Base-by-base conservation (phyloP, 78 protist genomes). In the Polysphondylium violaceum region DNA sequence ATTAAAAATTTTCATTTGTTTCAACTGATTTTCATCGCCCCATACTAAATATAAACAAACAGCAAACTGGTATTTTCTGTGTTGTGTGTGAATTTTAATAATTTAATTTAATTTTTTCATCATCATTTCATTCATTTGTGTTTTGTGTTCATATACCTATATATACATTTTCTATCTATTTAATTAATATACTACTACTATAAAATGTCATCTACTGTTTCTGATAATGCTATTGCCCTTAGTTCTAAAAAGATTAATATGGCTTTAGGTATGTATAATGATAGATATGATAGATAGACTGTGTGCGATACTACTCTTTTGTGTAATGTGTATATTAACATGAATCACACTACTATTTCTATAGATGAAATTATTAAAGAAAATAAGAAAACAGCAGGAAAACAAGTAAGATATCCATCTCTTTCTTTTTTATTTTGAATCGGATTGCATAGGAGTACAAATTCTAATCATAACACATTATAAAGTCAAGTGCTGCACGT, bases 201-300 rank as follows among this genome's bases (percentile, higher is more conserved):
- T 14, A 65, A 65, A 38, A 65, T 65, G 73, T 65, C 73, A 65
- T 12, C 51, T 7, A 19, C 51, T 29, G 55, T 38, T 38, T 65
- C 73, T 38, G 73, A 65, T 65, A 43, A n/a, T 11, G 73, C 33
- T 65, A 65, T 65, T 65, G 73, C 73, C 40, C 50, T 65, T n/a
- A 65, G 55, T 7, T 65, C 73, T 38, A 65, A 65, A 29, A 65
- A 51, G 40, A 65, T 65, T 65, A 65, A 65, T 21, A 65, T 65
- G 73, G 73, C 73, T 65, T 65, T 65, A 65, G 73, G 73, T 65
- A 65, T 65, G 40, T 65, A 65, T 65, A 38, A 29, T 61, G 1
- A 14, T 14, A 14, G 7, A 47, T 47, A 47, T 14, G 7, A 47
- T 47, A 47, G 53, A 47, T 47, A 47, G 11, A 7, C 53, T 29